Conservation (phyloP, 495 filamentous ascomycete species). For the Lichina pygmaea region DNA sequence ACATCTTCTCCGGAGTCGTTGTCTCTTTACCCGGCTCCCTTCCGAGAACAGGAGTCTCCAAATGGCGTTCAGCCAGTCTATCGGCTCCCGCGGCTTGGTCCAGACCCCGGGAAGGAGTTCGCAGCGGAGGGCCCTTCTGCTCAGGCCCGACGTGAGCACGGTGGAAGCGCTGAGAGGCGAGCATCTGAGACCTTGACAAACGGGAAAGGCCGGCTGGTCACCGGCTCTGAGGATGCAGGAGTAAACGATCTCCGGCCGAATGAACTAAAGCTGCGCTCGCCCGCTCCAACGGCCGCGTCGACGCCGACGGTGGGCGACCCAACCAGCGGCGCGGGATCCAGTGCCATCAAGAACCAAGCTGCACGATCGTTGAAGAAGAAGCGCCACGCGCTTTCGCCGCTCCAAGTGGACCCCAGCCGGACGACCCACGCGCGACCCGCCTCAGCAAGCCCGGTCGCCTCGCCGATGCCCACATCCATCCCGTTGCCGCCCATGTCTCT, state of each 20-base stretch:
- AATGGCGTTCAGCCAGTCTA: constrained; percentile 13
- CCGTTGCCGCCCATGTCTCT: constrained; percentile 69
- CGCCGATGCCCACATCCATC: constrained; percentile 40
- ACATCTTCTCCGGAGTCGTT: constrained; percentile 24
- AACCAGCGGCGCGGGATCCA: no score
- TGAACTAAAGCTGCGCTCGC: no score
- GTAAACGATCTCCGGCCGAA: no score
- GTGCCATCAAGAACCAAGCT: neutral
- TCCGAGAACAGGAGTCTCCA: constrained; percentile 5
- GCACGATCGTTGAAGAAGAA: constrained; percentile 2
- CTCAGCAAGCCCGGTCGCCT: constrained; percentile 17
- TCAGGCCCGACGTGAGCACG: no score
- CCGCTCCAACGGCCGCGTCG: no score
- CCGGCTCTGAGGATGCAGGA: no score
- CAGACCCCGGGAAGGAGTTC: neutral
- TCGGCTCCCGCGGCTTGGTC: constrained; percentile 1
- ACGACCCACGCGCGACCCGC: constrained; percentile 8
- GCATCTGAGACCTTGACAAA: no score
- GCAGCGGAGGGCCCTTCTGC: no score
- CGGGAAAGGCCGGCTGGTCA: no score
- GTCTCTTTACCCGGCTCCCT: constrained; percentile 13
- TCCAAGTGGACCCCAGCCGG: constrained; percentile 11
- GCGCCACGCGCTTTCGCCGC: constrained; percentile 3
- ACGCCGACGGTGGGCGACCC: no score
- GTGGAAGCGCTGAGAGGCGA: no score